Evolutionary conservation across 2,329 filamentous ascomycete genomes (phyloP), one percentile per base, ranked within the genome.

Genomic region (Fusarium coffeatum): DNA sequence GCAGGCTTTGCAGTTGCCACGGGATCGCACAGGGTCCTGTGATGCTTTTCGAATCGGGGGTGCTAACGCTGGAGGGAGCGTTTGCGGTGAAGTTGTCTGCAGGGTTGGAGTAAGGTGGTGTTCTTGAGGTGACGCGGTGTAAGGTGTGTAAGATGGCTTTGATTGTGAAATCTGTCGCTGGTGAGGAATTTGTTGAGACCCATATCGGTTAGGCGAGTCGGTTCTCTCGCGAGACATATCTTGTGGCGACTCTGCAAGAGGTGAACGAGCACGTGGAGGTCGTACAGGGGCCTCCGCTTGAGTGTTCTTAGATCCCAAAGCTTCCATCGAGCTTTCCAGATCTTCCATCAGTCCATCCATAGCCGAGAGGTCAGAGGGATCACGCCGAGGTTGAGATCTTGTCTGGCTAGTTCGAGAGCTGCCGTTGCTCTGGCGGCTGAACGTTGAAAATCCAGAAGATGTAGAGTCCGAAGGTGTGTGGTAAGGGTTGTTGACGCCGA

Each of bases 1-100:
- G 79, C 96, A 99, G 2, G 93, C 92, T 75, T 93, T 93, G 83
- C 96, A 99, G 67, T 88, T 89, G 4, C 93, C 93, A 59, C 93
- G 91, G 18, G 86, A 86, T 2, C 83, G 78, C 13, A 81, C 78
- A 8, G 78, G 77, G 42, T 83, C 81, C 28, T 82, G 80, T 13
- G 80, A 82, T 41, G 80, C 78, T 49, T 78, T 76, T 23, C 78
- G 77, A 55, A 74, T 61, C 2, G 78, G 72, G 20, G 58, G 66
- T 13, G 67, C 49, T n/a, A 64, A 34, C 42, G 67, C 65, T 7
- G 66, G 47, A 11, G 68, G 55, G 12, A 62, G 37, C 8, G 59
- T 66, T 16, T 64, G 43, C 8, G 28, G 57, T 41, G 50, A 65
- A 6, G 55, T 55, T 18, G 50, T 16, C 30, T 72, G 71, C 16